These are phyloP conservation scores for Solanum neorickii DNA, from an alignment of 257 asterid species.

Conservation along the genomic window DNA sequence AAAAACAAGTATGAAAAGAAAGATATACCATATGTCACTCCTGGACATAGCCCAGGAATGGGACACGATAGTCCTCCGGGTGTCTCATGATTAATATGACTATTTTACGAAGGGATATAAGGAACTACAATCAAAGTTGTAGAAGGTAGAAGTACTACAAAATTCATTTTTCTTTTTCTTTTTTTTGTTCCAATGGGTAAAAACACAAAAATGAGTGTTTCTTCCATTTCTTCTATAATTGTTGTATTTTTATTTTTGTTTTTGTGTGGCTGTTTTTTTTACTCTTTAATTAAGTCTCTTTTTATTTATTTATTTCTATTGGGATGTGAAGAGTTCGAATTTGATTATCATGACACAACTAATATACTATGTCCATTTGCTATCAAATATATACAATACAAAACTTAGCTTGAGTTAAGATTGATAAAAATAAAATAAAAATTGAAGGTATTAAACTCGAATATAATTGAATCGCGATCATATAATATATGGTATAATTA, in stretches of 20 bases:
- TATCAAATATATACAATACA: not conserved
- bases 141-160: not conserved
- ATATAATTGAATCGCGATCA: not conserved
- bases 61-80: conserved; percentile 38
- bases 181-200: not conserved
- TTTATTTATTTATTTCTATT: not conserved
- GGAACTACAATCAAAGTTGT: not conserved
- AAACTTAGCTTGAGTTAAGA: not conserved
- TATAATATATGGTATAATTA: not conserved
- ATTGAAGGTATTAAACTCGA: not conserved
- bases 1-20: conserved; percentile 18
- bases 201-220: not conserved
- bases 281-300: not conserved
- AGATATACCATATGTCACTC: conserved; percentile 44
- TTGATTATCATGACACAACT: not conserved
- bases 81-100: not conserved
- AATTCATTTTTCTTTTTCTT: not conserved
- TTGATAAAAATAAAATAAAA: not conserved
- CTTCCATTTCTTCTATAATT: not conserved
- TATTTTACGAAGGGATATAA: not conserved
- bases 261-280: not conserved
- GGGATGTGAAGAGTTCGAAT: not conserved
- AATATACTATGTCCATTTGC: not conserved
- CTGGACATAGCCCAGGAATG: conserved; percentile 71
- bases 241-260: not conserved